phyloP scores from a whole-genome alignment of 2,329 filamentous ascomycete species.

The Penicillium palitans region DNA sequence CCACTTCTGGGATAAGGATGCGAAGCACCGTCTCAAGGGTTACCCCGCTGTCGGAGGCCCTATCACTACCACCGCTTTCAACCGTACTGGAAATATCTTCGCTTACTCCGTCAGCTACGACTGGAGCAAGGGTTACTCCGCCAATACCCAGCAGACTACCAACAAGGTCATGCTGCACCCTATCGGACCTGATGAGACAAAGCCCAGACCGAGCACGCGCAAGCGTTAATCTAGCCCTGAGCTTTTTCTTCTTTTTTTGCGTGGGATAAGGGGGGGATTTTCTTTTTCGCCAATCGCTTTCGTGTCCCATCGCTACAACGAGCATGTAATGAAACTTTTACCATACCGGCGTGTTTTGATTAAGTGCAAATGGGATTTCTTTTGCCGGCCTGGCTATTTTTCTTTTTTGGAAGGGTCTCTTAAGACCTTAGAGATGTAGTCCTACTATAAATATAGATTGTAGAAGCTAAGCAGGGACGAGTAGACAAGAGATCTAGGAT shows the following conservation, averaged over 20 bases:
- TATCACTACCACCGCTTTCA: conserved; percentile 91
- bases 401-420: not conserved
- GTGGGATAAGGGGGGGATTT: not conserved
- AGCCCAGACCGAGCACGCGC: conserved; percentile 51
- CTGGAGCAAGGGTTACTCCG: conserved; percentile 94
- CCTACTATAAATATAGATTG: not conserved
- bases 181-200: conserved; percentile 65
- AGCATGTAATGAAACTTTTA: conserved; percentile 30
- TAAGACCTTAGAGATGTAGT: not conserved
- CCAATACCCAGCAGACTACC: conserved; percentile 68
- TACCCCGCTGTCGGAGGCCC: conserved; percentile 81
- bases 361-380: conserved; percentile 22
- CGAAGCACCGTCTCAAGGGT: conserved; percentile 84
- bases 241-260: conserved; percentile 2
- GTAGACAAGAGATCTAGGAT: not conserved
- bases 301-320: conserved; percentile 23
- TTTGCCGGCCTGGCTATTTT: conserved; percentile 7
- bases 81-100: conserved; percentile 78
- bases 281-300: conserved; percentile 6
- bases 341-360: conserved; percentile 26
- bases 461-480: not conserved
- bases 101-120: conserved; percentile 93
- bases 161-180: conserved; percentile 86
- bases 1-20: conserved; percentile 75
- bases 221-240: conserved; percentile 38